These are phyloP conservation scores for Globisporangium carolinianum DNA, from an alignment of 352 stramenopile genomes.

Conservation along the genomic window DNA sequence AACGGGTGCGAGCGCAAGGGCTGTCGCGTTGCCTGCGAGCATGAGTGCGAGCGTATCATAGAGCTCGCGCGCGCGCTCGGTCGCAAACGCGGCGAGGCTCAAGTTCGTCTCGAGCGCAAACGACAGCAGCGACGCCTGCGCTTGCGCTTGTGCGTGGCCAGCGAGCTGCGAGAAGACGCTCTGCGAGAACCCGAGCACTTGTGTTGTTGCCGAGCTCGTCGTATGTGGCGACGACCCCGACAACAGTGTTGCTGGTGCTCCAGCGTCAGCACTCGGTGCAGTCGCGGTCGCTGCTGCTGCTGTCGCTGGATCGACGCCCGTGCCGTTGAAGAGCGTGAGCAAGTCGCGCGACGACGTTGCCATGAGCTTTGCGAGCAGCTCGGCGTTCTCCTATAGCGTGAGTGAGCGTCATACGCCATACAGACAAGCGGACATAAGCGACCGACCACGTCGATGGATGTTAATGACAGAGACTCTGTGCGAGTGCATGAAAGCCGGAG, in stretches of 20 bases:
- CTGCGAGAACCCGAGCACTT: slow-evolving; percentile 31
- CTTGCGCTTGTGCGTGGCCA: slow-evolving; percentile 26
- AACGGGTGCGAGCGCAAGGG: slow-evolving; percentile 32
- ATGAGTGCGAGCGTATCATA: slow-evolving; percentile 51
- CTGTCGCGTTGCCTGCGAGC: slow-evolving; percentile 33
- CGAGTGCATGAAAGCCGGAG: no score
- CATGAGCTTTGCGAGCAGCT: slow-evolving; percentile 35
- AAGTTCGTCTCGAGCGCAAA: slow-evolving; percentile 26
- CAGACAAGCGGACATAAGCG: no score
- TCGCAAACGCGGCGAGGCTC: slow-evolving; percentile 23
- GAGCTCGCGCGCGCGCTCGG: slow-evolving; percentile 32
- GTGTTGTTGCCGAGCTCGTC: neutral
- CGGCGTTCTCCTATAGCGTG: slow-evolving; percentile 23
- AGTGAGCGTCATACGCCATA: no score
- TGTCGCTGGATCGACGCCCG: neutral
- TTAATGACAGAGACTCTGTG: no score
- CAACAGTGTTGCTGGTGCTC: neutral
- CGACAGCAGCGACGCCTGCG: slow-evolving; percentile 28
- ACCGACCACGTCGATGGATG: no score
- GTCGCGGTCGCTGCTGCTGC: neutral
- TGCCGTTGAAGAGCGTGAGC: slow-evolving; percentile 13
- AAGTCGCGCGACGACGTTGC: slow-evolving; percentile 19
- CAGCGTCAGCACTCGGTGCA: neutral
- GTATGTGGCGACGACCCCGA: neutral
- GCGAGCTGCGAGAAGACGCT: slow-evolving; percentile 55